Base-by-base conservation (phyloP, 1,139 yeast species). In the Blastobotrys petasosporus region DNA sequence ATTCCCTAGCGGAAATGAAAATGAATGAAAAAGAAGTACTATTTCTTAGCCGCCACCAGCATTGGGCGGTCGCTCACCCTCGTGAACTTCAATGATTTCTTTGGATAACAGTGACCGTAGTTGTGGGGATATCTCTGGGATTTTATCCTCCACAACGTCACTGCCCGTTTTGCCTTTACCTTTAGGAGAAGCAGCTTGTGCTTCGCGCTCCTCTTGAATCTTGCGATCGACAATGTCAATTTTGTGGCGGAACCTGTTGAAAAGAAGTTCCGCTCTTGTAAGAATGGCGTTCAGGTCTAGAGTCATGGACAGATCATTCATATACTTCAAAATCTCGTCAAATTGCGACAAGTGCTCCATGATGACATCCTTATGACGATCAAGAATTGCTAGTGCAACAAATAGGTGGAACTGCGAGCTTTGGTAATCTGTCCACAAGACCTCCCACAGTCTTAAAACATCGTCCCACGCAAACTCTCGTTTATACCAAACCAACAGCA, bases 401-500 rank as follows among this genome's bases (percentile, higher is more conserved):
- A 92, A 88, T 39, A 92, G 67, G 57, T 88, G 94, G 63, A 83
- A 88, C 62, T 92, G 97, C 9, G 92, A 80, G 1, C 90, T 77
- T 58, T 85, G 80, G 60, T 69, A 82, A 65, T 92, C 94, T 0
- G 97, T 90, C 82, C 94, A 87, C 49, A 92, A 70, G 1, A 85
- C 80, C 61, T 94, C 97, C 98, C 97, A 92, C 35, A 92, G 71
- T 29, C 77, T 69, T 57, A 85, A 68, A 2, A 87, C 86, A 50
- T 86, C 88, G 46, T 79, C 77, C 77, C 94, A 87, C 34, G 75
- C 76, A 53, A 94, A 82, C 62, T 92, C 99, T 44, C 99, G 78
- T 63, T 94, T 92, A 63, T 78, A 94, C 96, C 97, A 88, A 2
- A 92, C 97, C 37, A 92, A 70, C 13, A 92, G 69, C 97, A 92